Evolutionary conservation across 2,329 filamentous ascomycete genomes (phyloP).

Genomic region (Colletotrichum musicola): DNA sequence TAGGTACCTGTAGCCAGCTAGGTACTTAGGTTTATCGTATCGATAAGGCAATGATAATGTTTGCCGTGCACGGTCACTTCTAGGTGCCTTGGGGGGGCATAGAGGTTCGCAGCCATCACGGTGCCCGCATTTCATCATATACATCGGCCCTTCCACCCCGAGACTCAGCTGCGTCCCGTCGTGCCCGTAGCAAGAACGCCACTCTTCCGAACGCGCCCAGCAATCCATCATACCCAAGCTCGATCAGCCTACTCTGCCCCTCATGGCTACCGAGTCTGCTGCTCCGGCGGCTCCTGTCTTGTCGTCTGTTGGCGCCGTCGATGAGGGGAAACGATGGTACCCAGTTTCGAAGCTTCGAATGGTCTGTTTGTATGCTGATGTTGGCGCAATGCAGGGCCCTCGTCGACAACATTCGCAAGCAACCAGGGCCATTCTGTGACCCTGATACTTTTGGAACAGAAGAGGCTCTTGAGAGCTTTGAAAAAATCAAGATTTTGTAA

Average conservation of each 20-base stretch:
- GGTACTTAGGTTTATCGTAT: neutral
- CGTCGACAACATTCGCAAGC: slow-evolving; percentile 83
- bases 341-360: neutral
- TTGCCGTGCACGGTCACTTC: slow-evolving; percentile 22
- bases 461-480: slow-evolving; percentile 68
- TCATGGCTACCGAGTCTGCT: slow-evolving; percentile 24
- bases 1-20: no score
- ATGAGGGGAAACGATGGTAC: slow-evolving; percentile 39
- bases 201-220: neutral
- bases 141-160: slow-evolving; percentile 22
- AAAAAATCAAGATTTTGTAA: slow-evolving; percentile 81
- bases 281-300: neutral
- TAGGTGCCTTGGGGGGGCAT: neutral
- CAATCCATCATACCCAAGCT: slow-evolving; percentile 4
- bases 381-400: slow-evolving; percentile 73
- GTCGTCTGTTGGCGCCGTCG: neutral
- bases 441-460: slow-evolving; percentile 64
- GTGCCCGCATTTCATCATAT: slow-evolving; percentile 16
- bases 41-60: slow-evolving; percentile 15
- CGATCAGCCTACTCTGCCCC: neutral
- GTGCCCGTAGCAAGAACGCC: slow-evolving; percentile 19
- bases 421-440: slow-evolving; percentile 85
- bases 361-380: slow-evolving; percentile 4
- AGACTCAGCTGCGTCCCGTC: neutral
- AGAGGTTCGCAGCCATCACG: neutral